These are phyloP conservation scores for Sporisorium graminicola DNA, from an alignment of 1,284 basidiomycete genomes.

Conservation along the genomic window DNA sequence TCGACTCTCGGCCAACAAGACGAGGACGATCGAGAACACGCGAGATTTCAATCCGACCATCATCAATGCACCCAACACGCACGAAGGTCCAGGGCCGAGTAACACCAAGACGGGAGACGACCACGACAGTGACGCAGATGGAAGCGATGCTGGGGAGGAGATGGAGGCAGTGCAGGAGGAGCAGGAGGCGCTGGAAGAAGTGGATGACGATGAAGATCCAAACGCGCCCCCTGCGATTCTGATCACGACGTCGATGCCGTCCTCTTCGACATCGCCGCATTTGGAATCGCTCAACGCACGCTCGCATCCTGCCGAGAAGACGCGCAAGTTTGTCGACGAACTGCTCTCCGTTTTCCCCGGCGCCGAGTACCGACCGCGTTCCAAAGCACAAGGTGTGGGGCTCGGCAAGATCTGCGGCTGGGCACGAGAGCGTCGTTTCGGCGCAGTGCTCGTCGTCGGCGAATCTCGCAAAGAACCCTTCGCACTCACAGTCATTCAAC, in stretches of 20 bases:
- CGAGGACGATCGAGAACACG: conserved; percentile 92
- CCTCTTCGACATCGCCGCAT: conserved; percentile 61
- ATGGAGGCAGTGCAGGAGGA: conserved; percentile 51
- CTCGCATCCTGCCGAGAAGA: conserved; percentile 71
- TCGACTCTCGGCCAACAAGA: conserved; percentile 84
- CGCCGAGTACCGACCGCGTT: conserved; percentile 89
- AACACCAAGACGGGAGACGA: conserved; percentile 15
- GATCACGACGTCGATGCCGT: conserved; percentile 66
- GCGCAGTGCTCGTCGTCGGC: conserved; percentile 90
- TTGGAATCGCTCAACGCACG: conserved; percentile 74
- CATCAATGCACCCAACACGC: conserved; percentile 67
- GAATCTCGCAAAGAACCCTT: conserved; percentile 83
- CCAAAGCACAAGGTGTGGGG: conserved; percentile 93
- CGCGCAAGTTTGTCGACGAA: conserved; percentile 79
- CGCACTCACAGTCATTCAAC: conserved; percentile 89
- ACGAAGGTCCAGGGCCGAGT: conserved; percentile 71
- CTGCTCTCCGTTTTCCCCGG: conserved; percentile 92
- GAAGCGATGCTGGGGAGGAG: conserved; percentile 53
- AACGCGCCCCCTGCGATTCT: conserved; percentile 62
- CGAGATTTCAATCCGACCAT: conserved; percentile 89
- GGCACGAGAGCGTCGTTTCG: conserved; percentile 89
- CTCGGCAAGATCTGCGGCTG: conserved; percentile 92
- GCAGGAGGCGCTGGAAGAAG: conserved; percentile 63
- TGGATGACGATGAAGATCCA: conserved; percentile 56
- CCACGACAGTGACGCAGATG: conserved; percentile 11